These are phyloP conservation scores for Fragilaria crotonensis DNA, from an alignment of 108 stramenopile species.

Conservation along the genomic window DNA sequence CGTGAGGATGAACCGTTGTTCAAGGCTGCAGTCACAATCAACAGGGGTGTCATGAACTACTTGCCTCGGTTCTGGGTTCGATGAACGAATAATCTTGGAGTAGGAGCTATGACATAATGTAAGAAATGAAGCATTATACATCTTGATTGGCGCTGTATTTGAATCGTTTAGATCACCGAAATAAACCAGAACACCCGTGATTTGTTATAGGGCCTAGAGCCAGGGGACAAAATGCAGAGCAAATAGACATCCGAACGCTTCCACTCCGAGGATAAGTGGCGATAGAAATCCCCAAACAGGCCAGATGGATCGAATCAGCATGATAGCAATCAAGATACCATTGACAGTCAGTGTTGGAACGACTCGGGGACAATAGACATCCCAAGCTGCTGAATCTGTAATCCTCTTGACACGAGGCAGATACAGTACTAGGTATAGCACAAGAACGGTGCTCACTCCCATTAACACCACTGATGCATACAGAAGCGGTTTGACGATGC, in stretches of 20 bases:
- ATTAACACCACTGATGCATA: slow-evolving; percentile 23
- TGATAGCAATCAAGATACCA: slow-evolving; percentile 46
- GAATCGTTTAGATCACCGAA: too few relatives aligned
- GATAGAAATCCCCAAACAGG: slow-evolving; percentile 86
- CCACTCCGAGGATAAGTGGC: slow-evolving; percentile 68
- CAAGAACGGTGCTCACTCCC: slow-evolving; percentile 24
- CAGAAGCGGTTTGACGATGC: slow-evolving; percentile 37
- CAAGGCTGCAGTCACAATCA: slow-evolving; percentile 56
- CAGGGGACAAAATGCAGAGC: slow-evolving; percentile 82
- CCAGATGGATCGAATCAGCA: slow-evolving; percentile 73
- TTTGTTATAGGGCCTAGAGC: too few relatives aligned
- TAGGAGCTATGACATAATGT: too few relatives aligned
- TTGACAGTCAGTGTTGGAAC: slow-evolving; percentile 65
- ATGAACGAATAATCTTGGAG: too few relatives aligned
- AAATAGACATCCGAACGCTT: slow-evolving; percentile 74
- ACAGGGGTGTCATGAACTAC: slow-evolving; percentile 64
- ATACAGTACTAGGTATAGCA: slow-evolving; percentile 53
- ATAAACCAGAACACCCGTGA: too few relatives aligned
- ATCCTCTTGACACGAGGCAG: slow-evolving; percentile 39
- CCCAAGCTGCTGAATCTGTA: slow-evolving; percentile 60
- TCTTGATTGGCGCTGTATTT: too few relatives aligned
- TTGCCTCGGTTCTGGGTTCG: slow-evolving; percentile 76
- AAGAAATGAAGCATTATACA: too few relatives aligned
- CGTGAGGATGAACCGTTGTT: slow-evolving; percentile 84
- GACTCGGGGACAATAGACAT: slow-evolving; percentile 87